Base-by-base conservation (phyloP, 164 flowering plant species). In the Litsea cubeba region DNA sequence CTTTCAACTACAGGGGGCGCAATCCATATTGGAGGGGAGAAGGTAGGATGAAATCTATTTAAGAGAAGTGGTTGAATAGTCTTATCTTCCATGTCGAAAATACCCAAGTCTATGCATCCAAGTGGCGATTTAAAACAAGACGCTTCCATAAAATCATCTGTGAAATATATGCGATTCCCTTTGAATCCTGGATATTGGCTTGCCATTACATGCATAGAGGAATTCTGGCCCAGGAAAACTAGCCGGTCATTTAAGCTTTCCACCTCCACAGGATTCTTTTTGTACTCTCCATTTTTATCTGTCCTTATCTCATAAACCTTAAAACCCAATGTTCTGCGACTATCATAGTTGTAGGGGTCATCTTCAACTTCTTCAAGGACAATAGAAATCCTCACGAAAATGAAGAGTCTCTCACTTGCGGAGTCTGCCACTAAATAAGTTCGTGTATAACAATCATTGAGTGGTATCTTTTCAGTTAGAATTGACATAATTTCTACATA, bases 201-300 rank as follows among this genome's bases (percentile, higher is more conserved):
- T 28, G 84, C 86, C 2, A 80, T 77, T 7, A 83, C 86, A 4
- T 90, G 84, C 80, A 91, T 89, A 0, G 86, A 28, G 71, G 90
- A 84, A 79, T 88, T 87, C 67, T 91, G 91, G 17, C 93, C 92
- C 76, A 89, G 68, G 76, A 93, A 91, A 86, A 93, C 68, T 62
- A 91, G 74, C 15, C 68, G 76, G 68, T 91, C 88, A 12, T 84
- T 88, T 84, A 93, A 81, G 76, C 67, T 75, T 18, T 74, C 26
- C 74, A 91, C 78, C 80, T 81, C 85, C 69, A 71, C 68, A 92
- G 4, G 0, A 30, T 30, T 30, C 32, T 30, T 30, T 28, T 28
- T 3, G 4, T 30, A 30, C 32, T 3, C 32, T 3, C 5, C 94
- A 90, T 51, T 70, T 72, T 66, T 66, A 73, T 54, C 54, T 24